Evolutionary conservation across 2,329 filamentous ascomycete species (phyloP).

Genomic region (Ceratocystis huliohia): DNA sequence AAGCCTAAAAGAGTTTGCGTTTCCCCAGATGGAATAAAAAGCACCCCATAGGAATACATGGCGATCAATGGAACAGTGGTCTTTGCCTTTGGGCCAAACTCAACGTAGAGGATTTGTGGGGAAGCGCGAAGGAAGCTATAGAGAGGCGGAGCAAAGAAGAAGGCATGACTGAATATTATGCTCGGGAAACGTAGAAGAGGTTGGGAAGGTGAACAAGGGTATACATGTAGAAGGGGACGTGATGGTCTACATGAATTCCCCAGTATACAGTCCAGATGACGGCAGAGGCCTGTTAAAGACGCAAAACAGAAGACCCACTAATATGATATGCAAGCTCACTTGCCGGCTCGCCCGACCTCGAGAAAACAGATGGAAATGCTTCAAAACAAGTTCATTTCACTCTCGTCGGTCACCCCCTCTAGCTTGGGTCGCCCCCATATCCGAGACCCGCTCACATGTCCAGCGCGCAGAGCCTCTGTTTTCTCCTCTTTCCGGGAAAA

Average conservation of each 20-base stretch:
- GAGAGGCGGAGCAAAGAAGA: slow-evolving; percentile 5
- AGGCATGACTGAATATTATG: background rate
- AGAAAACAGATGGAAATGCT: background rate
- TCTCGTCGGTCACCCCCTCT: background rate
- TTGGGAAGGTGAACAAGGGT: background rate
- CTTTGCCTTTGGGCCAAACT: slow-evolving; percentile 4
- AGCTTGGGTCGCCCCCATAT: background rate
- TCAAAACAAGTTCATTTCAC: background rate
- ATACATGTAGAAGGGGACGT: background rate
- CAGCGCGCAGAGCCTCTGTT: slow-evolving; percentile 2
- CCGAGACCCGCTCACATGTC: background rate
- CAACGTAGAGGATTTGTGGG: slow-evolving; percentile 11
- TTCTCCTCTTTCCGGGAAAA: background rate
- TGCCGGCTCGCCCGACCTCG: background rate
- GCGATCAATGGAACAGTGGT: background rate
- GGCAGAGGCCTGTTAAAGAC: too few relatives aligned
- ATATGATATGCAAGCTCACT: background rate
- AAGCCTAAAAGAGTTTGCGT: too few relatives aligned
- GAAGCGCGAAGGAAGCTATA: slow-evolving; percentile 2
- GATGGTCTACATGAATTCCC: background rate
- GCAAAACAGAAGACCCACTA: background rate
- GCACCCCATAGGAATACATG: background rate
- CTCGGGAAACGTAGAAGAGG: background rate
- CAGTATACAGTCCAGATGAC: background rate
- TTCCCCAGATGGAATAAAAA: background rate